Conservation (phyloP, 2,329 filamentous ascomycete genomes). For the Pseudogymnoascus sp. region DNA sequence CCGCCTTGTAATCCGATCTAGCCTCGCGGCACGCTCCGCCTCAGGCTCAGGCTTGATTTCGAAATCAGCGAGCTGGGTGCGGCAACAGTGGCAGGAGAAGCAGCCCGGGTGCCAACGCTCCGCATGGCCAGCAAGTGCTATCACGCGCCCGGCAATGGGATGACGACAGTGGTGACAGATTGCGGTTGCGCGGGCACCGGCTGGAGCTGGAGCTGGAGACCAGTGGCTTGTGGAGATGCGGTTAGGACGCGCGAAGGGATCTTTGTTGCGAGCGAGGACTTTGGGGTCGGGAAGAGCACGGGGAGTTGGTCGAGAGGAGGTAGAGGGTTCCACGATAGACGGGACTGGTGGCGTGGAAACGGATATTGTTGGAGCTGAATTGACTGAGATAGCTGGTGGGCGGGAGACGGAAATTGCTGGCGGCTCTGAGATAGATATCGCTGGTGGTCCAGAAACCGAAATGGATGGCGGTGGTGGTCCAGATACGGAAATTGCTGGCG, state of each 20-base stretch:
- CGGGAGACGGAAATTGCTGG: conserved; percentile 25
- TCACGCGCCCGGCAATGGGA: conserved; percentile 83
- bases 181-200: conserved; percentile 50
- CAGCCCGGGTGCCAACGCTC: conserved; percentile 88
- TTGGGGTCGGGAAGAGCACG: conserved; percentile 33
- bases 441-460: conserved; percentile 36
- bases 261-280: conserved; percentile 29
- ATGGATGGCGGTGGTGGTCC: conserved; percentile 34
- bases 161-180: conserved; percentile 76
- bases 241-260: conserved; percentile 21
- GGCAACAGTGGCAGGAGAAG: conserved; percentile 82
- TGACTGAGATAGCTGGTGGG: conserved; percentile 41
- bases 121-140: conserved; percentile 63
- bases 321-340: conserved; percentile 19
- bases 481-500: conserved; percentile 22
- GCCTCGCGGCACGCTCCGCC: conserved; percentile 56
- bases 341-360: conserved; percentile 29
- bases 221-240: conserved; percentile 37
- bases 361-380: conserved; percentile 30
- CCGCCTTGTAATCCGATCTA: conserved; percentile 65
- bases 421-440: conserved; percentile 23
- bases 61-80: conserved; percentile 82
- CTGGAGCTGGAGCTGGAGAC: conserved; percentile 39
- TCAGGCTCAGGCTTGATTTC: conserved; percentile 94
- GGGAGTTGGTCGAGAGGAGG: conserved; percentile 18